These are phyloP conservation scores for Dactylonectria estremocensis DNA, from an alignment of 2,329 filamentous ascomycete genomes.

Conservation along the genomic window DNA sequence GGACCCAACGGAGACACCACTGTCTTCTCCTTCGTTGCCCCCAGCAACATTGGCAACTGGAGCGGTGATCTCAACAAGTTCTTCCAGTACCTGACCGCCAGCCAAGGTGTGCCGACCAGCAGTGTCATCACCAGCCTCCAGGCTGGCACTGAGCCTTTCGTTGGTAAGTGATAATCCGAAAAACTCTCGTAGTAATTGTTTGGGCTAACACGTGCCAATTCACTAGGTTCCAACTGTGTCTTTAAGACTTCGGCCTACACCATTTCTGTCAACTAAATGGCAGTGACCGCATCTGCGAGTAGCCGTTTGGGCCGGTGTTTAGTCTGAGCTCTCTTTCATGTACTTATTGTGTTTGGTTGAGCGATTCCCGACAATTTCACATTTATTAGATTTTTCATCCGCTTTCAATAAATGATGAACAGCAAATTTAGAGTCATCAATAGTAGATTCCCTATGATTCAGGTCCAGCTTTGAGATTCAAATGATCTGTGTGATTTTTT, in stretches of 20 bases:
- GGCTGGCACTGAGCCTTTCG: constrained; percentile 69
- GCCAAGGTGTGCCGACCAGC: constrained; percentile 54
- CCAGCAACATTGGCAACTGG: constrained; percentile 63
- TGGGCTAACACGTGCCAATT: background rate
- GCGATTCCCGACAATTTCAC: too few relatives aligned
- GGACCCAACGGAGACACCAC: constrained; percentile 71
- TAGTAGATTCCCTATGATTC: too few relatives aligned
- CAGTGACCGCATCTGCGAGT: background rate
- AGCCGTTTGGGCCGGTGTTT: background rate
- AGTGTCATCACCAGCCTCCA: constrained; percentile 34
- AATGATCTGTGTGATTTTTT: too few relatives aligned
- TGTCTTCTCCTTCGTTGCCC: constrained; percentile 68
- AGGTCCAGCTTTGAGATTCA: too few relatives aligned
- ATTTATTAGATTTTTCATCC: too few relatives aligned
- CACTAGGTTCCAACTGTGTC: constrained; percentile 17
- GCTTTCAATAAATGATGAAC: too few relatives aligned
- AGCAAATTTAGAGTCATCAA: too few relatives aligned
- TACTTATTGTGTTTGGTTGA: background rate
- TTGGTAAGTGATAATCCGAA: constrained; percentile 49
- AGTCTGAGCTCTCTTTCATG: background rate
- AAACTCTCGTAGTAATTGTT: too few relatives aligned
- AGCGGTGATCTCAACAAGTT: constrained; percentile 71
- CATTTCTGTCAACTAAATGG: constrained; percentile 21
- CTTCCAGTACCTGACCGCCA: constrained; percentile 67
- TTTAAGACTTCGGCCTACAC: constrained; percentile 23